Percentiles rank a stretch among this genome's conserved stretches.
These are phyloP conservation scores for Polyporus arcularius DNA, from an alignment of 768 basidiomycete genomes.

Conservation along the genomic window DNA sequence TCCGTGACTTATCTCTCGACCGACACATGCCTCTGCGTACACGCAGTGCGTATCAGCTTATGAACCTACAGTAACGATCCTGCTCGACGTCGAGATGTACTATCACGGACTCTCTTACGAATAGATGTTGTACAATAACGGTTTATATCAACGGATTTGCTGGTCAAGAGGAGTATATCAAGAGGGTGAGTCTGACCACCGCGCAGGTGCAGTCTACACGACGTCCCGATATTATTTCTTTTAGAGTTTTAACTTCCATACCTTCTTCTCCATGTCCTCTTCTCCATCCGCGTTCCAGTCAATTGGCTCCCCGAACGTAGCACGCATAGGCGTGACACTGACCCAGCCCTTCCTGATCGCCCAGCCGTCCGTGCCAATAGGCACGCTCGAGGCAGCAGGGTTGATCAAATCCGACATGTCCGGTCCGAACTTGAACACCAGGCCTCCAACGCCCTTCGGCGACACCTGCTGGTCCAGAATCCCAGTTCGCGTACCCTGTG, in stretches of 20 bases:
- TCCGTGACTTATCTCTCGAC: not conserved
- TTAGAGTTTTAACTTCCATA: constrained; percentile 64
- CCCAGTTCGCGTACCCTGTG: constrained; percentile 14
- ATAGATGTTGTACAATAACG: not conserved
- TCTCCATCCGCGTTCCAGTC: constrained; percentile 21
- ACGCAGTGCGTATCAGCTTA: not conserved
- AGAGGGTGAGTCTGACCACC: not conserved
- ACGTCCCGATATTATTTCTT: not conserved
- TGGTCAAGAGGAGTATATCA: not conserved
- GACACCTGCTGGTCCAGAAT: constrained; percentile 11
- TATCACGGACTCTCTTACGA: not conserved
- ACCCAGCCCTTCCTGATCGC: constrained; percentile 69
- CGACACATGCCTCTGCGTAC: not conserved
- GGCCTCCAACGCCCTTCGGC: constrained; percentile 31
- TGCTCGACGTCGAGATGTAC: not conserved
- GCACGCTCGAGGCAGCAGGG: constrained; percentile 58
- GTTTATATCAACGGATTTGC: not conserved
- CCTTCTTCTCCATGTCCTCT: constrained; percentile 39
- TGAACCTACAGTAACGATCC: not conserved
- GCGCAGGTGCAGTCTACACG: not conserved
- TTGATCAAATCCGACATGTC: constrained; percentile 69
- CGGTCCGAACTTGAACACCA: constrained; percentile 77
- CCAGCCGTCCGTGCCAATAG: constrained; percentile 82
- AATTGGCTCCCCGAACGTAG: constrained; percentile 71
- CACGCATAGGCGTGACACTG: constrained; percentile 77